Evolutionary conservation across 441 rosid species (phyloP), one percentile per base, ranked within the genome.

Genomic region (Eutrema salsugineum): DNA sequence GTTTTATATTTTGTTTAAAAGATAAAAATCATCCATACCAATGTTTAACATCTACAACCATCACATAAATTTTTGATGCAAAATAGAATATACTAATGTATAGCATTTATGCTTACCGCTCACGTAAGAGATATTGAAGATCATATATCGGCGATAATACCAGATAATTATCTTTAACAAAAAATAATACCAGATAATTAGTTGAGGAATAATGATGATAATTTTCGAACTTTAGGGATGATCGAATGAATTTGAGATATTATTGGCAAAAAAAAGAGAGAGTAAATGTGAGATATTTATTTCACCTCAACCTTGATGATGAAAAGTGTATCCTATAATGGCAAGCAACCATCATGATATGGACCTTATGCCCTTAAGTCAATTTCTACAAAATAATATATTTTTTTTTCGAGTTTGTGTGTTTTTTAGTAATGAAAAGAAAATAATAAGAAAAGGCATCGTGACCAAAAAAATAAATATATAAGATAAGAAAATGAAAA

Each of bases 331-430:
- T 32, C 65, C 65, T 59, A 79, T 68, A 77, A 75, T 57, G 66
- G 75, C 30, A 69, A 71, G 59, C 60, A 51, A 62, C 73, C 63
- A 76, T 68, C 68, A 77, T 66, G 81, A 81, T 77, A 80, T 71
- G 82, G 84, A 82, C 71, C 66, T 69, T 51, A 66, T 54, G 40
- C 49, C 60, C 71, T 76, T 60, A 76, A 70, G 79, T 76, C 79
- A 76, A 76, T 70, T 76, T 76, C 63, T 58, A 64, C 79, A 70
- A 6, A 67, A 22, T 10, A 20, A 58, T 27, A 8, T n/a, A 11
- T 14, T 47, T 63, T 47, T 63, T 60, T 8, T 44, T 8, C 12
- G n/a, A 36, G 57, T 10, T 22, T 38, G 36, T 44, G 32, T 70
- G 56, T 5, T 47, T 24, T 24, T 17, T n/a, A 40, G n/a, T 17